Conservation (phyloP, 2,329 filamentous ascomycete species). For the Endoconidiophora laricicola region DNA sequence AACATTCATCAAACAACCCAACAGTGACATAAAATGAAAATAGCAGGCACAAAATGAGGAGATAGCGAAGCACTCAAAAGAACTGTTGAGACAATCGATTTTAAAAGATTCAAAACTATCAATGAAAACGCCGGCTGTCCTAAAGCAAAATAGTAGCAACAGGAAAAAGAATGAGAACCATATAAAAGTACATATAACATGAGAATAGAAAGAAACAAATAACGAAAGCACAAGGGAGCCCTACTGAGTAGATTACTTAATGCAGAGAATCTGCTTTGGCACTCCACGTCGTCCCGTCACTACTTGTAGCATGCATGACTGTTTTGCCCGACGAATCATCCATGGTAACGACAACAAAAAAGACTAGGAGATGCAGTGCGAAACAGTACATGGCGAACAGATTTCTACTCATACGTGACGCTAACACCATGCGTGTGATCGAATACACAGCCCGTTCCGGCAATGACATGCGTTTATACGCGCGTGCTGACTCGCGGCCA, state of each 20-base stretch:
- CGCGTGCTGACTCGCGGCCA: constrained; percentile 78
- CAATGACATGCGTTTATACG: constrained; percentile 82
- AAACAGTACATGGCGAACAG: constrained; percentile 87
- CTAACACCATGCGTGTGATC: constrained; percentile 76
- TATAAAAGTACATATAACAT: background rate
- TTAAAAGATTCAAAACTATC: too few species aligned
- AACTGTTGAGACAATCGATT: too few species aligned
- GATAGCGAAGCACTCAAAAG: too few species aligned
- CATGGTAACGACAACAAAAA: constrained; percentile 56
- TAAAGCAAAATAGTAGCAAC: background rate
- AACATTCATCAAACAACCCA: too few species aligned
- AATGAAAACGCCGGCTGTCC: constrained; percentile 5
- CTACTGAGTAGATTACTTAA: constrained; percentile 1
- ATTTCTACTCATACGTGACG: constrained; percentile 79
- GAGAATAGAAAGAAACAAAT: background rate
- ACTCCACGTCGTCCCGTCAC: constrained; percentile 17
- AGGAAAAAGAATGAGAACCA: constrained; percentile 3
- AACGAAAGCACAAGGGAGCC: background rate
- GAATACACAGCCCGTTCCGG: constrained; percentile 84
- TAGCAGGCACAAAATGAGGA: too few species aligned
- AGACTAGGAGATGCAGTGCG: constrained; percentile 72
- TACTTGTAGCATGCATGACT: constrained; percentile 34
- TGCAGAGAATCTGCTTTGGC: constrained; percentile 8
- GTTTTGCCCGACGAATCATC: constrained; percentile 31
- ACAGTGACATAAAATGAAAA: too few species aligned